Percentiles rank a stretch among this genome's conserved stretches.
These are phyloP conservation scores for Coemansia sp. DNA, from an alignment of 371 early-diverging fungal genomes.

Conservation along the genomic window DNA sequence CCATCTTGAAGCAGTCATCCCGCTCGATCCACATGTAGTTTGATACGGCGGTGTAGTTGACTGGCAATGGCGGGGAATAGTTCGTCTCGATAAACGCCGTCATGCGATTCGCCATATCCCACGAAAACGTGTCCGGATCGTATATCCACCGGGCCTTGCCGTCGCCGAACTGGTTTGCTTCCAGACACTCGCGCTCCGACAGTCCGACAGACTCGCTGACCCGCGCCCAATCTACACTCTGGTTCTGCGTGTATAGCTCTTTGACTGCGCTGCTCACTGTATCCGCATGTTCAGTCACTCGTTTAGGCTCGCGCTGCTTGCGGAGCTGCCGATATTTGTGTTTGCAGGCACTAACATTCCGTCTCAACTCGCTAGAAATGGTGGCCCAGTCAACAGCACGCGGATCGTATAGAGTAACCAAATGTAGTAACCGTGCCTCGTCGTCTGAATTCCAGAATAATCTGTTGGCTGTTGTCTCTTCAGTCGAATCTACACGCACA, in stretches of 20 bases:
- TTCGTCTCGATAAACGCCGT: background rate
- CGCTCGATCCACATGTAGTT: conserved; percentile 18
- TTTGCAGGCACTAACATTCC: background rate
- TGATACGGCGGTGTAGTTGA: conserved; percentile 13
- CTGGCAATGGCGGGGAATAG: background rate
- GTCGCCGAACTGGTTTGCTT: background rate
- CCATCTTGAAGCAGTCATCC: conserved; percentile 10
- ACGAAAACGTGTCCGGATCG: background rate
- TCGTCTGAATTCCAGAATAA: background rate
- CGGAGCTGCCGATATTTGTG: background rate
- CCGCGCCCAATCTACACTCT: background rate
- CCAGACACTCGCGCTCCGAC: background rate
- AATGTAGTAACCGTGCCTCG: background rate
- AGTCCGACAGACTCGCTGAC: background rate
- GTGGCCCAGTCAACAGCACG: background rate
- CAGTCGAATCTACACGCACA: background rate
- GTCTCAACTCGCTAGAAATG: background rate
- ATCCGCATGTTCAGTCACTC: background rate
- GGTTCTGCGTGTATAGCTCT: conserved; percentile 1
- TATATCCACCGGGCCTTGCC: background rate
- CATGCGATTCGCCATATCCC: background rate
- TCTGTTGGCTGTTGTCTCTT: background rate
- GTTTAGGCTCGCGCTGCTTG: background rate
- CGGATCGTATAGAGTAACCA: background rate
- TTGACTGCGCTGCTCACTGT: background rate